Conservation (phyloP, 768 basidiomycete genomes). For the Suillus bovinus region DNA sequence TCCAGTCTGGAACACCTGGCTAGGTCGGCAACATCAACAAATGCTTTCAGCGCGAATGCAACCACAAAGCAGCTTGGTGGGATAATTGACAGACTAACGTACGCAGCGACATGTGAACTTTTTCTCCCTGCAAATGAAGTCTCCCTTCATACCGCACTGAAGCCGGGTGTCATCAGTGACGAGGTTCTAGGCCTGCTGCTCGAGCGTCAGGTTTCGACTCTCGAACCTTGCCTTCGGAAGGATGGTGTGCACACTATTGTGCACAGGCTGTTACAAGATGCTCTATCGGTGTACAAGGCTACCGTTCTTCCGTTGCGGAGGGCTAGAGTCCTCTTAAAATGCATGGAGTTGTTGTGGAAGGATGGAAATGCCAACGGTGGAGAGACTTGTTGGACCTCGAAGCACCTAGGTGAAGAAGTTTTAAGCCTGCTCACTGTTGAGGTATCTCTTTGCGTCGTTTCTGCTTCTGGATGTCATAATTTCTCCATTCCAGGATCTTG, state of each 20-base stretch:
- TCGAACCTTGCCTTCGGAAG: slow-evolving; percentile 60
- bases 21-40: slow-evolving; percentile 6
- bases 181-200: slow-evolving; percentile 54
- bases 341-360: slow-evolving; percentile 47
- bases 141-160: not conserved
- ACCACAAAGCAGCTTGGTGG: slow-evolving; percentile 55
- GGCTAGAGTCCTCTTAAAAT: slow-evolving; percentile 54
- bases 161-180: not conserved
- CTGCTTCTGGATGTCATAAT: not conserved
- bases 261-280: slow-evolving; percentile 45
- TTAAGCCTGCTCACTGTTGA: slow-evolving; percentile 40
- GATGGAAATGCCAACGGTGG: slow-evolving; percentile 24
- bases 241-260: slow-evolving; percentile 47
- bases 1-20: slow-evolving; percentile 3
- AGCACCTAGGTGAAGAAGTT: slow-evolving; percentile 42
- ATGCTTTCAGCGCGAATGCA: slow-evolving; percentile 39
- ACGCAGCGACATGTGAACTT: slow-evolving; percentile 67
- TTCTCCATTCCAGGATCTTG: slow-evolving; percentile 26
- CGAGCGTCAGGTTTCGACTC: slow-evolving; percentile 57
- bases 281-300: slow-evolving; percentile 49
- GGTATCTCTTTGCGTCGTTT: slow-evolving; percentile 31
- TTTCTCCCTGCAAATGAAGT: slow-evolving; percentile 50
- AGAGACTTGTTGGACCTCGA: slow-evolving; percentile 31
- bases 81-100: slow-evolving; percentile 67
- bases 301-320: slow-evolving; percentile 55